Conservation (phyloP, 805 yeast species). For the Metschnikowia rubicola region DNA sequence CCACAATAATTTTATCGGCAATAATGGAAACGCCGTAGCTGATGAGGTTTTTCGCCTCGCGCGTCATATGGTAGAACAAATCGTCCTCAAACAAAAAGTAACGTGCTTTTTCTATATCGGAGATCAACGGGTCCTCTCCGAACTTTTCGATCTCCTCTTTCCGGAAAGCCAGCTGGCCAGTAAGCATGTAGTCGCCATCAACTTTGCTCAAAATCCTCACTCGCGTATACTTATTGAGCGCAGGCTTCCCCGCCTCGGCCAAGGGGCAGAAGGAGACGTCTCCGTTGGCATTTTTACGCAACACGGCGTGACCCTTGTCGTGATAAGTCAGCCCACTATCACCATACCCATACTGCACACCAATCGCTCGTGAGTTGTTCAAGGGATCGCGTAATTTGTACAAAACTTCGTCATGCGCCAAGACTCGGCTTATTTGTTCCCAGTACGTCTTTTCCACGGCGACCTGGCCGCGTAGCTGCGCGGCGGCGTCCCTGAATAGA, state of each 20-base stretch:
- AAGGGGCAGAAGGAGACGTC: conserved; percentile 33
- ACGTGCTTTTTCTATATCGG: conserved; percentile 63
- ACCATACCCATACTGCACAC: conserved; percentile 85
- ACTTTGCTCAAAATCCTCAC: conserved; percentile 57
- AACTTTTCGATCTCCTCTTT: conserved; percentile 8
- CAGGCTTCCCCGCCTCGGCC: conserved; percentile 11
- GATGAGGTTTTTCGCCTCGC: conserved; percentile 69
- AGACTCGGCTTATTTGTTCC: conserved; percentile 47
- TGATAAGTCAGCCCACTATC: conserved; percentile 81
- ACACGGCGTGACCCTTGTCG: conserved; percentile 73
- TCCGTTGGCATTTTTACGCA: conserved; percentile 47
- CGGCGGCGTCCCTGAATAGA: conserved; percentile 49
- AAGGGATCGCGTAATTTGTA: conserved; percentile 60
- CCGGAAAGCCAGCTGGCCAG: conserved; percentile 47
- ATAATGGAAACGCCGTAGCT: conserved; percentile 68
- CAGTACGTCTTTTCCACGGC: conserved; percentile 65
- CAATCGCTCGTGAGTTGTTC: conserved; percentile 51
- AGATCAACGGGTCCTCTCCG: conserved; percentile 30
- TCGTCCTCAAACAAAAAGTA: conserved; percentile 85
- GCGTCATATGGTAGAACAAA: conserved; percentile 68
- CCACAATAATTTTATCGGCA: conserved; percentile 60
- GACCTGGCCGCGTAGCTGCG: conserved; percentile 51
- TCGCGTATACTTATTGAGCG: conserved; percentile 48
- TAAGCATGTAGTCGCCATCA: conserved; percentile 50
- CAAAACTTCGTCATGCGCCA: conserved; percentile 54